These are phyloP conservation scores for Sphagnum magellanicum DNA, from an alignment of 228 moss, liverwort and hornwort species.

Conservation along the genomic window DNA sequence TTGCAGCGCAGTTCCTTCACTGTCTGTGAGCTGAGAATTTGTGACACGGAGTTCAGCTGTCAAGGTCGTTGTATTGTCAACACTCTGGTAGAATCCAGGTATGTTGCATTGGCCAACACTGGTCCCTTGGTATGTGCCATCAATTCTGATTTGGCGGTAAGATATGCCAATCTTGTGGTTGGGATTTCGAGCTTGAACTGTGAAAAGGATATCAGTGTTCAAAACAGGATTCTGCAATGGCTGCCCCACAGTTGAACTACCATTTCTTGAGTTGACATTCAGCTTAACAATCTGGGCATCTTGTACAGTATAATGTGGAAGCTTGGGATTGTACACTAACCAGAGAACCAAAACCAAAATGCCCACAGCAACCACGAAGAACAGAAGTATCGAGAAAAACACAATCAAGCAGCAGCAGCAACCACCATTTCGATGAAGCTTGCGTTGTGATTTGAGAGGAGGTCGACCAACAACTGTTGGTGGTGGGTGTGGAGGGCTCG, in stretches of 20 bases:
- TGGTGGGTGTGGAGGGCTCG: constrained; percentile 33
- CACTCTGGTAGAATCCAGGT: constrained; percentile 23
- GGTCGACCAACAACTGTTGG: constrained; percentile 47
- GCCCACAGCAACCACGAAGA: constrained; percentile 29
- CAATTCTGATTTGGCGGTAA: constrained; percentile 34
- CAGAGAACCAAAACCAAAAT: constrained; percentile 37
- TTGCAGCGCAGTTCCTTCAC: constrained; percentile 19
- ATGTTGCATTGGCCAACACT: constrained; percentile 14
- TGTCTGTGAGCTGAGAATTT: constrained; percentile 6
- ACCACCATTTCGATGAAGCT: constrained; percentile 11
- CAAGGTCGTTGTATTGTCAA: constrained; percentile 15
- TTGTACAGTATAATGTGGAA: constrained; percentile 37
- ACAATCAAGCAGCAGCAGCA: constrained; percentile 23
- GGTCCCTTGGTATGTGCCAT: constrained; percentile 14
- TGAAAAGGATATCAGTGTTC: constrained; percentile 35
- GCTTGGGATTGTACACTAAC: constrained; percentile 36
- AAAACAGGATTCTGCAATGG: constrained; percentile 9
- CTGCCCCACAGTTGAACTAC: constrained; percentile 4
- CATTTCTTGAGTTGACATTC: constrained; percentile 21
- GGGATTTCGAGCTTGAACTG: constrained; percentile 24
- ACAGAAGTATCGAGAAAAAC: constrained; percentile 21
- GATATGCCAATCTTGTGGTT: constrained; percentile 39
- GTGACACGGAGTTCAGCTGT: constrained; percentile 6
- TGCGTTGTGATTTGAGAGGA: constrained; percentile 12
- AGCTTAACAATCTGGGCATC: constrained; percentile 32